phyloP scores from a whole-genome alignment of 192 early-diverging fungal species.

The Coemansia sp. region DNA sequence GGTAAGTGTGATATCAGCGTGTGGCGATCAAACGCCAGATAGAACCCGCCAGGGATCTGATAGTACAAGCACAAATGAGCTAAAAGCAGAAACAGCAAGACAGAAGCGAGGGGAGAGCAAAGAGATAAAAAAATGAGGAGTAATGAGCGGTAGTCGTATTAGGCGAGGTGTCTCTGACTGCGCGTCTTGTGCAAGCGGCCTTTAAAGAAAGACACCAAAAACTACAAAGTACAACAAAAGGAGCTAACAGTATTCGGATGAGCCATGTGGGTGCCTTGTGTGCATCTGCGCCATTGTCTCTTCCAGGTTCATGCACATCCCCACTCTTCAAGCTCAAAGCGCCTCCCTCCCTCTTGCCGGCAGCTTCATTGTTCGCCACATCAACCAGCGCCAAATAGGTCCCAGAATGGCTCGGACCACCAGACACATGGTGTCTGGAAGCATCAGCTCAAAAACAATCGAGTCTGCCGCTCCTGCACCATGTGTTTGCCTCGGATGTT shows the following conservation, averaged over 20 bases:
- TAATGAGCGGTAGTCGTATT: not conserved
- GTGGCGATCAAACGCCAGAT: not conserved
- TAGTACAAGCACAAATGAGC: not conserved
- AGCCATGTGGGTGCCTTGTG: constrained; percentile 1
- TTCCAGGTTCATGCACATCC: constrained; percentile 9
- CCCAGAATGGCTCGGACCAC: constrained; percentile 1
- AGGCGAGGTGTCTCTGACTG: not conserved
- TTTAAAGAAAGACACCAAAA: not conserved
- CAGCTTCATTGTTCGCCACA: constrained; percentile 4
- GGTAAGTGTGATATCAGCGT: not conserved
- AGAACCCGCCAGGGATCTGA: not conserved
- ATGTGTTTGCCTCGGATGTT: not conserved
- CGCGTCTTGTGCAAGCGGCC: not conserved
- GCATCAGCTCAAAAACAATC: not conserved
- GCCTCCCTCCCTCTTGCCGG: not conserved
- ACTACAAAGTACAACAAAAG: not conserved
- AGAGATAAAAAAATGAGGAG: not conserved
- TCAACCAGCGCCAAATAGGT: not conserved
- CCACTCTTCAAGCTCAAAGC: constrained; percentile 4
- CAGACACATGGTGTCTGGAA: constrained; percentile 3
- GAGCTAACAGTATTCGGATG: constrained; percentile 5
- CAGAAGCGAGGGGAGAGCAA: not conserved
- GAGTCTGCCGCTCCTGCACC: not conserved
- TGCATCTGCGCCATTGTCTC: constrained; percentile 3
- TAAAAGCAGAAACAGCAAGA: not conserved